phyloP scores from a whole-genome alignment of 2,329 filamentous ascomycete genomes.

The Verticillium tricorpus region DNA sequence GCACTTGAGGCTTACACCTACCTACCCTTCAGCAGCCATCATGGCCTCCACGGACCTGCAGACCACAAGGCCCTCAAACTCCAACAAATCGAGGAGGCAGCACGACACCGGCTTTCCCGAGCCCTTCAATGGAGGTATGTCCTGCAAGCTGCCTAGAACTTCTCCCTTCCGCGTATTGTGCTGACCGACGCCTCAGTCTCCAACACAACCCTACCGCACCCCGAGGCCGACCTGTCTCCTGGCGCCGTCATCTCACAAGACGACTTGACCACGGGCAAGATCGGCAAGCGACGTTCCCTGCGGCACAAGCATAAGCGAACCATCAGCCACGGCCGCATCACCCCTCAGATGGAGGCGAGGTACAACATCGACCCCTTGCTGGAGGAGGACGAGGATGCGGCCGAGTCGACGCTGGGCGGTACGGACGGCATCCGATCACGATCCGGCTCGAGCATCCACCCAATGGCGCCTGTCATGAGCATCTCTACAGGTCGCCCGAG shows the following conservation, averaged over 20 bases:
- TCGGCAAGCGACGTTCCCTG: conserved; percentile 40
- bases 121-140: conserved; percentile 42
- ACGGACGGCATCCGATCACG: not conserved
- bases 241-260: conserved; percentile 53
- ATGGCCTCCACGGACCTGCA: conserved; percentile 9
- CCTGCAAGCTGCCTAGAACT: too few relatives aligned
- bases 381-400: conserved; percentile 13
- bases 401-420: conserved; percentile 4
- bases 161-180: not conserved
- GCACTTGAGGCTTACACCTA: not conserved
- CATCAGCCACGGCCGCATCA: conserved; percentile 41
- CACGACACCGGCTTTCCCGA: conserved; percentile 50
- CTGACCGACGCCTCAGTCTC: conserved; percentile 27
- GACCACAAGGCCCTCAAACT: conserved; percentile 11
- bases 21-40: conserved; percentile 1
- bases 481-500: conserved; percentile 9
- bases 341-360: conserved; percentile 28
- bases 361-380: conserved; percentile 21
- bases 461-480: conserved; percentile 5
- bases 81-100: conserved; percentile 9
- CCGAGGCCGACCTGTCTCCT: conserved; percentile 54
- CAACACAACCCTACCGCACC: conserved; percentile 59
- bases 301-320: conserved; percentile 42
- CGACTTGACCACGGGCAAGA: conserved; percentile 41
- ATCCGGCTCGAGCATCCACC: conserved; percentile 11